Base-by-base conservation (phyloP, 495 filamentous ascomycete genomes). In the Rostrohypoxylon terebratum region DNA sequence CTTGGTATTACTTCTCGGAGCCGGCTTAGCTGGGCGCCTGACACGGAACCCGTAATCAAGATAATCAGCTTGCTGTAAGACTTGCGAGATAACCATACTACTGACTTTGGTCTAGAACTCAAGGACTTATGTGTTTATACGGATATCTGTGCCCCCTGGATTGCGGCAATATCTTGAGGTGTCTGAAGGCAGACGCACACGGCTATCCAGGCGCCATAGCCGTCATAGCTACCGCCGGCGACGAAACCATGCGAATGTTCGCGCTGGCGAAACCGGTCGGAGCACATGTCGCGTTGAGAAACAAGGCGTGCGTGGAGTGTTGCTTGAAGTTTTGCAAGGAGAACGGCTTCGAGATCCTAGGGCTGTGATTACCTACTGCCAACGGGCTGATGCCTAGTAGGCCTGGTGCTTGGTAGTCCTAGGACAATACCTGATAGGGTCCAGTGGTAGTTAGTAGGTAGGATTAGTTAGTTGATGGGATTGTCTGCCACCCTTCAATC, bases 241-340 rank as follows among this genome's bases (percentile, higher is more conserved):
- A 59, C 18, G 33, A 63, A 4, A 16, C 1, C 14, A 3, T 62
- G 21, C 40, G 36, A 10, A 31, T 72, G 4, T 50, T 53, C 10
- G 14, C 59, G 6, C 53, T 67, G 10, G 40, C 63, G 8, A 72
- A 63, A 14, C 63, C 69, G 3, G 59, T 67, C 10, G 63, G 69
- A 0, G 63, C 59, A 18, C 63, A 72, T 28, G 63, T 67, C n/a
- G 69, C 63, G n/a, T 57, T 72, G 16, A 31, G 63, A 16, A 14
- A 40, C 2, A 18, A 16, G 11, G 59, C 59, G 11, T 72, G 69
- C 16, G 33, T 47, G n/a, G 42, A 10, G 1, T 67, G 69, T 25
- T 67, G 42, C 23, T 50, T 67, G 0, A 23, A 40, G 23, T 72
- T 67, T 33, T 72, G 63, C 13, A 57, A n/a, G 44, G 14, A 53